phyloP scores from a whole-genome alignment of 495 filamentous ascomycete genomes.

The Neurospora tetraspora region DNA sequence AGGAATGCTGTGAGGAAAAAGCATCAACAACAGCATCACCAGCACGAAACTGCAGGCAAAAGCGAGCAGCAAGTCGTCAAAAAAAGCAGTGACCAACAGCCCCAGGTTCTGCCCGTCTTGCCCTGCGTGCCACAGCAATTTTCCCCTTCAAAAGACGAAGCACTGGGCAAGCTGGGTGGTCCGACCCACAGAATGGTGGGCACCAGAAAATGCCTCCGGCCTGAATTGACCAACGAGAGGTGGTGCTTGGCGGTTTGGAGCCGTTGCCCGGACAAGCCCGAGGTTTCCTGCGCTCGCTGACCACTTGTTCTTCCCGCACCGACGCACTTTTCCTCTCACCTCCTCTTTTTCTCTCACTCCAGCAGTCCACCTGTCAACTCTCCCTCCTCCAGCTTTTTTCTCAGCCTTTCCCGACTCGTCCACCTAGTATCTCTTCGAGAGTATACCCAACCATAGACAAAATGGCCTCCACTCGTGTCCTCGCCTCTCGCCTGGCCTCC shows the following conservation, averaged over 20 bases:
- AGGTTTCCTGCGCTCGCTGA: slow-evolving; percentile 23
- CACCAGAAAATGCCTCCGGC: slow-evolving; percentile 15
- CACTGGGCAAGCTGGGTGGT: slow-evolving; percentile 6
- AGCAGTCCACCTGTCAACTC: slow-evolving; percentile 30
- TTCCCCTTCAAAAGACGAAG: slow-evolving; percentile 4
- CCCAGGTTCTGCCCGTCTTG: not conserved
- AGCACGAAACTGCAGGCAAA: not conserved
- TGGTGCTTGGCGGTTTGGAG: slow-evolving; percentile 11
- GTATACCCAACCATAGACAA: slow-evolving; percentile 29
- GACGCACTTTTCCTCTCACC: slow-evolving; percentile 22
- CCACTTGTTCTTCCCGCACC: slow-evolving; percentile 21
- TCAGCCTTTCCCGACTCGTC: slow-evolving; percentile 19
- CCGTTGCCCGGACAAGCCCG: slow-evolving; percentile 30
- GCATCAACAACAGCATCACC: not conserved
- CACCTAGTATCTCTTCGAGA: not conserved
- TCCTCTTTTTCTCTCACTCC: slow-evolving; percentile 30
- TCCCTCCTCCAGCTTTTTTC: slow-evolving; percentile 28
- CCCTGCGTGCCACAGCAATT: slow-evolving; percentile 15
- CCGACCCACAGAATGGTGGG: slow-evolving; percentile 20
- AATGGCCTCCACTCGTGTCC: slow-evolving; percentile 67
- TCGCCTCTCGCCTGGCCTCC: slow-evolving; percentile 54
- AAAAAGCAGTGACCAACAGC: not conserved
- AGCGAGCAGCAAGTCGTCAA: not conserved
- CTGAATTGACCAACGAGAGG: slow-evolving; percentile 25
- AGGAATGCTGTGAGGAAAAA: not conserved